These are phyloP conservation scores for Blastomyces parvus DNA, from an alignment of 2,329 filamentous ascomycete species.

Conservation along the genomic window DNA sequence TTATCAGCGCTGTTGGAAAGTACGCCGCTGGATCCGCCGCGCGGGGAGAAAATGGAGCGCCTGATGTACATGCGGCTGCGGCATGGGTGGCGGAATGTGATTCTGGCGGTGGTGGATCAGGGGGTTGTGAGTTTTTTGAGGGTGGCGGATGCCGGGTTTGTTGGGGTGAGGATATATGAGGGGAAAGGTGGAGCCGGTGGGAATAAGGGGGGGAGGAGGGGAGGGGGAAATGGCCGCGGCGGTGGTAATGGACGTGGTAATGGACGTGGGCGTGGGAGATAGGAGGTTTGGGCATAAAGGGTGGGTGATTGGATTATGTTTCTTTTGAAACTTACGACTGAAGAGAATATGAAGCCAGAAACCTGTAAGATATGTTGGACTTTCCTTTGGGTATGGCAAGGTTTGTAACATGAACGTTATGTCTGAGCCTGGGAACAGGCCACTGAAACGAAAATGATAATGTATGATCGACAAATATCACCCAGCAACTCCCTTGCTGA, in stretches of 20 bases:
- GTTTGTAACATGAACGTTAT: not conserved
- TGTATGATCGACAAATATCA: not conserved
- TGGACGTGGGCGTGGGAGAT: conserved; percentile 20
- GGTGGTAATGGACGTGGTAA: too few relatives aligned
- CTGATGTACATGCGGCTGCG: conserved; percentile 68
- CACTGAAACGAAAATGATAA: not conserved
- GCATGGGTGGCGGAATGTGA: conserved; percentile 71
- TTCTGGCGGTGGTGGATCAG: conserved; percentile 81
- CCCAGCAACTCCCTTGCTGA: not conserved
- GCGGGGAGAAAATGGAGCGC: conserved; percentile 38
- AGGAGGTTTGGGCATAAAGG: conserved; percentile 12
- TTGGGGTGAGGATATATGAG: conserved; percentile 61
- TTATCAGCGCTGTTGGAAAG: conserved; percentile 62
- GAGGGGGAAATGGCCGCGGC: conserved; percentile 19
- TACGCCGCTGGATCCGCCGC: conserved; percentile 58
- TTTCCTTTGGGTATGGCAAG: not conserved
- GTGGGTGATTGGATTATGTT: not conserved
- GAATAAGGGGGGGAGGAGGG: conserved; percentile 19
- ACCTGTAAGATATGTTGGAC: not conserved
- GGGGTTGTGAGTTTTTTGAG: conserved; percentile 82
- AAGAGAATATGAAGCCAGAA: not conserved
- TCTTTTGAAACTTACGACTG: not conserved
- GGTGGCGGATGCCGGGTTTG: conserved; percentile 71
- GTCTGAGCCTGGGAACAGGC: too few relatives aligned
- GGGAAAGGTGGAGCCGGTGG: conserved; percentile 16